Evolutionary conservation across 495 filamentous ascomycete genomes (phyloP).

Genomic region (Podospora tetraspora): DNA sequence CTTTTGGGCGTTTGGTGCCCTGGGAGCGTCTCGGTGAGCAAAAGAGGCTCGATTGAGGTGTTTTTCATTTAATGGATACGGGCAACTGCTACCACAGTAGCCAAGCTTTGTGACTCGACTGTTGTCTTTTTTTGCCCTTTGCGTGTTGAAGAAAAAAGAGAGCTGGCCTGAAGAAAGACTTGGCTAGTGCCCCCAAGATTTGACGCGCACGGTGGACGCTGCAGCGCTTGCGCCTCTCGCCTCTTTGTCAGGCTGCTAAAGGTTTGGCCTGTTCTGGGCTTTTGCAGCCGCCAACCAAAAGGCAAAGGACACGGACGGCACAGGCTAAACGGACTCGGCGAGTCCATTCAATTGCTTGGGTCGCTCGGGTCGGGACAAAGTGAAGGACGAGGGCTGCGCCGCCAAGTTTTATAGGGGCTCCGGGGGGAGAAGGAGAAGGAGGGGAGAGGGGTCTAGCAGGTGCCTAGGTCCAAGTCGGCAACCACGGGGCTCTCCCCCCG

Average conservation of each 20-base stretch:
- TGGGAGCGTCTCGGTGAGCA: not conserved
- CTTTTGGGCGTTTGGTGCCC: not conserved
- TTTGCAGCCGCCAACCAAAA: not conserved
- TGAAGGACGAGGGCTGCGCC: not conserved
- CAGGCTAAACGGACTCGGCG: constrained; percentile 1
- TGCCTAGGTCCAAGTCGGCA: not conserved
- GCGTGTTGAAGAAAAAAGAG: not conserved
- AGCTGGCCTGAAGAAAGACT: not conserved
- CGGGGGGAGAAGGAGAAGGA: no score
- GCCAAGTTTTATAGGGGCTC: not conserved
- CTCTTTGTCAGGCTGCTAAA: not conserved
- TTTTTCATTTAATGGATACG: not conserved
- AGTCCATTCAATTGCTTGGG: not conserved
- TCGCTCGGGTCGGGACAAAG: not conserved
- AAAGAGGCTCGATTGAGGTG: not conserved
- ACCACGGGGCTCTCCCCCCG: not conserved
- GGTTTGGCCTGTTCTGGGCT: not conserved
- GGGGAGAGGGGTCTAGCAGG: not conserved
- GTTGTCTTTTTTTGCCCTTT: not conserved
- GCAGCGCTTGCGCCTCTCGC: not conserved
- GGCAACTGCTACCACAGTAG: not conserved
- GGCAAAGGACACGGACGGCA: not conserved
- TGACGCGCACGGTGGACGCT: not conserved
- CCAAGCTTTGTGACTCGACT: not conserved
- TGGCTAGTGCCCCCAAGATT: not conserved